These are phyloP conservation scores for Acanthamoeba royreba DNA, from an alignment of 208 protist species.

Conservation along the genomic window DNA sequence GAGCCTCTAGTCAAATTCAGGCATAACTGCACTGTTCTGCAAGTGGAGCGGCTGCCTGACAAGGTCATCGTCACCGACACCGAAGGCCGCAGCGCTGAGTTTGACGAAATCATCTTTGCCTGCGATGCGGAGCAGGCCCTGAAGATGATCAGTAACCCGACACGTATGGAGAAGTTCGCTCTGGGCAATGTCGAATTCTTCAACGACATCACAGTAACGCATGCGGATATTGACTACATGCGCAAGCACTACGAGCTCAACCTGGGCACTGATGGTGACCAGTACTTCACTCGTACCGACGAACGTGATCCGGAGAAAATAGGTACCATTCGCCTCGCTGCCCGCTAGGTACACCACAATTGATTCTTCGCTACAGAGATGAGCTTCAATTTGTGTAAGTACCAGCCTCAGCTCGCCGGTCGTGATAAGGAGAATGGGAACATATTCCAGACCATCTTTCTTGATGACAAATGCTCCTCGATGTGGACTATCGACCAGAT, in stretches of 20 bases:
- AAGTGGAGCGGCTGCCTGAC: background rate
- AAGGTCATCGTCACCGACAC: background rate
- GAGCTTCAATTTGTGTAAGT: constrained; percentile 23
- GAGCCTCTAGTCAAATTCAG: background rate
- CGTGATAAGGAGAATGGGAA: background rate
- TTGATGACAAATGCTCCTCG: background rate
- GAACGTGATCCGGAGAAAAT: background rate
- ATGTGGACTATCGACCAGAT: constrained; percentile 46
- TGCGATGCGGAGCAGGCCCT: constrained; percentile 43
- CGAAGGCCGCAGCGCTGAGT: background rate
- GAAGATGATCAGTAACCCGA: constrained; percentile 20
- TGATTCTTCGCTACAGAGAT: background rate
- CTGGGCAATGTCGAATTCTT: constrained; percentile 57
- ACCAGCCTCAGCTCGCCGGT: constrained; percentile 18
- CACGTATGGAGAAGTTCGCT: background rate
- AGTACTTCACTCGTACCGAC: constrained; percentile 29
- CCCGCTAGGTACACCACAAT: background rate
- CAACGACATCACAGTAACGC: constrained; percentile 52
- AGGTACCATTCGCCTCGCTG: too few relatives aligned
- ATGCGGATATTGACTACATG: constrained; percentile 49
- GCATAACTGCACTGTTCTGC: background rate
- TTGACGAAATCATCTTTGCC: constrained; percentile 48
- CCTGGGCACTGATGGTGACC: background rate
- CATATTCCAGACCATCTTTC: constrained; percentile 45
- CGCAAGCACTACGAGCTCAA: constrained; percentile 20